phyloP scores from a whole-genome alignment of 441 rosid species.

The Gossypium trilobum region DNA sequence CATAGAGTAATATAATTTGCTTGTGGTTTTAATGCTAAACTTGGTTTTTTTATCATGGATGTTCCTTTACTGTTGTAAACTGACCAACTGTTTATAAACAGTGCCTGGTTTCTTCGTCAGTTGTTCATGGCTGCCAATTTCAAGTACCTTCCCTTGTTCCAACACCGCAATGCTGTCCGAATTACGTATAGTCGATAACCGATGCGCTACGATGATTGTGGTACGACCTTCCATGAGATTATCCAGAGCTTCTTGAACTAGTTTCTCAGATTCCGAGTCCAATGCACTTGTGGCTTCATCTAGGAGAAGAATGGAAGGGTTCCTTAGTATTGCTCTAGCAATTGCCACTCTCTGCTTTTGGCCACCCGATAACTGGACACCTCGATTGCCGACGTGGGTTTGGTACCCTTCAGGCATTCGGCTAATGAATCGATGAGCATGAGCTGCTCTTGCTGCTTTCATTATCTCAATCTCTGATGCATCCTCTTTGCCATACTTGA shows the following conservation, averaged over 20 bases:
- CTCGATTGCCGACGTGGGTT: constrained; percentile 62
- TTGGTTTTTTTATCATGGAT: neutral
- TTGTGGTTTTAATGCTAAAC: neutral
- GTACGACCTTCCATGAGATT: constrained; percentile 64
- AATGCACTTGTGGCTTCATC: constrained; percentile 80
- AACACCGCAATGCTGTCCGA: constrained; percentile 56
- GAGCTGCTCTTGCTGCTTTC: constrained; percentile 59
- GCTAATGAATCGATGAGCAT: constrained; percentile 67
- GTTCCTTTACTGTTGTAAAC: constrained; percentile 29
- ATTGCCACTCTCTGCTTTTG: constrained; percentile 73
- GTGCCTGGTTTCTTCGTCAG: constrained; percentile 38
- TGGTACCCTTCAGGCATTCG: constrained; percentile 63
- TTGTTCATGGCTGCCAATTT: constrained; percentile 58
- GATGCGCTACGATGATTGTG: constrained; percentile 67
- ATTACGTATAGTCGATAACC: constrained; percentile 49
- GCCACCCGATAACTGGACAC: constrained; percentile 71
- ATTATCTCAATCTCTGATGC: constrained; percentile 67
- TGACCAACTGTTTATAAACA: constrained; percentile 46
- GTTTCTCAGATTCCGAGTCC: constrained; percentile 55
- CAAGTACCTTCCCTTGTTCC: constrained; percentile 51
- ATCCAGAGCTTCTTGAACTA: constrained; percentile 63
- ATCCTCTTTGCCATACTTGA: constrained; percentile 52
- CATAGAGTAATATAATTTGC: neutral
- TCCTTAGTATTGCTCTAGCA: constrained; percentile 59
- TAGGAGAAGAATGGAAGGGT: constrained; percentile 62